Base-by-base conservation (phyloP, 2,329 filamentous ascomycete species). In the Nigrospora sphaerica region DNA sequence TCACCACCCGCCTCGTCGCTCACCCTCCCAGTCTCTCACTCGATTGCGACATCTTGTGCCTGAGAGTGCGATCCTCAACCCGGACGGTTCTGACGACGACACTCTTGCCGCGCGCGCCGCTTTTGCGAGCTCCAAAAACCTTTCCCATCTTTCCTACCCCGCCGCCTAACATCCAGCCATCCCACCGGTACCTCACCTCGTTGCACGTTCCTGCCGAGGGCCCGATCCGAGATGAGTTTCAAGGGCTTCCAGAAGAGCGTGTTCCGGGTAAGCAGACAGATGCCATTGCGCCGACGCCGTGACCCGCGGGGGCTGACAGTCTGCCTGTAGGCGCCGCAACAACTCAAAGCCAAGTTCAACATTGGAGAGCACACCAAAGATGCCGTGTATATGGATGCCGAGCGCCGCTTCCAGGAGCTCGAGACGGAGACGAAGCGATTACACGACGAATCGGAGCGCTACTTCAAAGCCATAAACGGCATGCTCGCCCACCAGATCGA, bases 401-500 rank as follows among this genome's bases (percentile, higher is more conserved):
- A 98, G 66, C 83, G 91, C 52, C 85, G 93, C 42, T 98, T 97
- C 64, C 77, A 89, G 54, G 93, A 98, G 71, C 79, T 98, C 53
- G 93, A 98, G 70, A 85, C 75, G 54, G 91, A 98, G 72, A 97
- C 93, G 33, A 97, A 96, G 77, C 92, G 87, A 68, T 83, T 64
- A 31, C 92, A 97, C 70, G 89, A 95, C 72, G 92, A 97, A 69
- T 95, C 89, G 47, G 87, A 91, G 67, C 96, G 95, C 72, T 98
- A 98, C 69, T 96, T 95, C 60, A 84, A 95, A 45, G 88, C 93
- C 63, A 96, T 98, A 72, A 96, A 97, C 71, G 88, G 86, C 75
- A 98, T 98, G 93, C 80, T 98, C 60, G 81, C 75, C 62, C 91
- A 97, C 70, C 93, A 98, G 73, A 97, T 98, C 69, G 92, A 95